Evolutionary conservation across 495 filamentous ascomycete genomes (phyloP).

Genomic region (Emericellopsis terricola): DNA sequence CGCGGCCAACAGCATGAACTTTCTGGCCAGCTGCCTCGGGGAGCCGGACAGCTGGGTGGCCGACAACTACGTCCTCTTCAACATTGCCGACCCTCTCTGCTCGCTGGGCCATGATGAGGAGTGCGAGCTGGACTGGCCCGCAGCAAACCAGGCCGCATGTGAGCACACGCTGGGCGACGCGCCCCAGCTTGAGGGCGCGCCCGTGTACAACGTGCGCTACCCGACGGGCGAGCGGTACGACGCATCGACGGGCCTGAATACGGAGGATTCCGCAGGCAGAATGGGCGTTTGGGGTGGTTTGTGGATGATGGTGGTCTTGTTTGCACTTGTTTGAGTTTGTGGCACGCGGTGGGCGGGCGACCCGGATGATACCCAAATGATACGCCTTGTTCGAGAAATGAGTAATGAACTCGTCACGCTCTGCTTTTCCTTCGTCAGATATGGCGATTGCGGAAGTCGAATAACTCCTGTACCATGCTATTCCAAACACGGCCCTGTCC

Average conservation of each 20-base stretch:
- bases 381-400: too few relatives aligned
- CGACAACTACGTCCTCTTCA: constrained; percentile 23
- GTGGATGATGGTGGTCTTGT: too few relatives aligned
- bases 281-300: too few relatives aligned
- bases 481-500: too few relatives aligned
- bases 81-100: constrained; percentile 25
- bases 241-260: constrained; percentile 17
- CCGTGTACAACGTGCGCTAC: constrained; percentile 30
- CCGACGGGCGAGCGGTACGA: constrained; percentile 20
- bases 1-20: constrained; percentile 32
- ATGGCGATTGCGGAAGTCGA: too few relatives aligned
- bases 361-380: too few relatives aligned
- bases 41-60: constrained; percentile 21
- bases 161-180: constrained; percentile 19
- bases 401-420: too few relatives aligned
- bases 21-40: constrained; percentile 22
- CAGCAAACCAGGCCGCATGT: constrained; percentile 24
- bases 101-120: constrained; percentile 24
- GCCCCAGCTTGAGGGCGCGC: constrained; percentile 11
- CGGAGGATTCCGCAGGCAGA: too few relatives aligned
- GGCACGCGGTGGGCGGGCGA: too few relatives aligned
- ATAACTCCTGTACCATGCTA: too few relatives aligned
- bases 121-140: constrained; percentile 26
- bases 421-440: too few relatives aligned
- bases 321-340: too few relatives aligned